Evolutionary conservation across 768 basidiomycete genomes (phyloP).

Genomic region (Pisolithus orientalis): DNA sequence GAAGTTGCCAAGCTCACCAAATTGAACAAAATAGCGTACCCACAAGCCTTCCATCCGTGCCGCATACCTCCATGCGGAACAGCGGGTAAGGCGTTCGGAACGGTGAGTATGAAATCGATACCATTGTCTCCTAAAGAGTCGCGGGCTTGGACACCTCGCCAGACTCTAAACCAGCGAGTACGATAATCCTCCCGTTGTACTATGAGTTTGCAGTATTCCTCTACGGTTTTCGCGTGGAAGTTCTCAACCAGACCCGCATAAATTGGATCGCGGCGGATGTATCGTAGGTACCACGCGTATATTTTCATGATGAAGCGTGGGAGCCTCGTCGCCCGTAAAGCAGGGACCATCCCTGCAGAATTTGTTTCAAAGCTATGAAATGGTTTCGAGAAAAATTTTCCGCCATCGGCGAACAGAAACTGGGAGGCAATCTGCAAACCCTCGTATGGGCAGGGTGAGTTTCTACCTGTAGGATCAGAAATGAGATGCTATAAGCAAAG

Average conservation of each 20-base stretch:
- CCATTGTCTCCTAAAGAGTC: slow-evolving; percentile 30
- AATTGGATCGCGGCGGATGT: slow-evolving; percentile 44
- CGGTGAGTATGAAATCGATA: slow-evolving; percentile 59
- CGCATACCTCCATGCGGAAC: slow-evolving; percentile 47
- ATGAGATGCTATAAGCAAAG: neutral
- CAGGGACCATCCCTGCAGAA: slow-evolving; percentile 41
- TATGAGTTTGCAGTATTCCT: slow-evolving; percentile 46
- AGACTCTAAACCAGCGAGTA: slow-evolving; percentile 33
- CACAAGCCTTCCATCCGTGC: slow-evolving; percentile 52
- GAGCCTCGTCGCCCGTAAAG: slow-evolving; percentile 35
- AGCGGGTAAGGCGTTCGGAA: slow-evolving; percentile 57
- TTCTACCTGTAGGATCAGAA: slow-evolving; percentile 6
- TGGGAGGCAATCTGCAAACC: slow-evolving; percentile 48
- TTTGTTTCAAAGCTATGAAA: slow-evolving; percentile 39
- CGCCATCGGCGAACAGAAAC: slow-evolving; percentile 46
- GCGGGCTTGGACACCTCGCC: slow-evolving; percentile 22
- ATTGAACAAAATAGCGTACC: slow-evolving; percentile 65
- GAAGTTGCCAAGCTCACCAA: slow-evolving; percentile 35
- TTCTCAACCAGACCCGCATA: slow-evolving; percentile 50
- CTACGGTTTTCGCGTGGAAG: slow-evolving; percentile 42
- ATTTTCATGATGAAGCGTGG: slow-evolving; percentile 41
- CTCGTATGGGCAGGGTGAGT: slow-evolving; percentile 43
- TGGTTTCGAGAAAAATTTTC: slow-evolving; percentile 30
- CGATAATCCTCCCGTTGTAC: slow-evolving; percentile 38
- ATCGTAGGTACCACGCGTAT: slow-evolving; percentile 46